A percentile compares a stretch with the other conserved stretches of the same genome.
These are phyloP conservation scores for Botrytis sinoallii DNA, from an alignment of 2,329 filamentous ascomycete species.

Conservation along the genomic window DNA sequence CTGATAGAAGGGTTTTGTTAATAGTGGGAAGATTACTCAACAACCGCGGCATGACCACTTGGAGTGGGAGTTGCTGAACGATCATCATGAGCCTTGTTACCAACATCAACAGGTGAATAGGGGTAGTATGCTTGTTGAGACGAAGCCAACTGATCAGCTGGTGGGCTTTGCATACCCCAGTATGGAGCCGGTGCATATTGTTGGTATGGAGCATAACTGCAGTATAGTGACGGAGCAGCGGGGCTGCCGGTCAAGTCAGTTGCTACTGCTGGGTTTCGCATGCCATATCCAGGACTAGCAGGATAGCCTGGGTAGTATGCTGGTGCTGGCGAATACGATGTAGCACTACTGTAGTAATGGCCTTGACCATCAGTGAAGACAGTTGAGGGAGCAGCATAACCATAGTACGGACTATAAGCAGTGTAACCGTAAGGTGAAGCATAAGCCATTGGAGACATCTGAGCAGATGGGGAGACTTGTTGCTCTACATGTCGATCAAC, in stretches of 20 bases:
- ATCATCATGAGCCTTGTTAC: conserved; percentile 24
- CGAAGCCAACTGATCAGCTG: conserved; percentile 18
- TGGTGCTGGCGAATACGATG: conserved; percentile 21
- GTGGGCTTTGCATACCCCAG: conserved; percentile 21
- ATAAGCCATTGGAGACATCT: conserved; percentile 24
- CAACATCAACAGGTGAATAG: conserved; percentile 20
- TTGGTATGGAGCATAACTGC: conserved; percentile 24
- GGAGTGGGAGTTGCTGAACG: conserved; percentile 32
- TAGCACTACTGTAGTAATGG: conserved; percentile 25
- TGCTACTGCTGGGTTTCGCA: conserved; percentile 15
- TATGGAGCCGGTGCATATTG: conserved; percentile 23
- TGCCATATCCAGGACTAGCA: conserved; percentile 20
- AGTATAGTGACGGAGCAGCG: conserved; percentile 21
- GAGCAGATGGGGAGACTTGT: conserved; percentile 21
- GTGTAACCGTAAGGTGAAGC: conserved; percentile 23
- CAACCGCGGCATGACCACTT: conserved; percentile 23
- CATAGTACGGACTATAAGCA: conserved; percentile 22
- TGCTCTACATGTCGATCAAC: conserved; percentile 21
- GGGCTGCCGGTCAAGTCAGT: conserved; percentile 23
- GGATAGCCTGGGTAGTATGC: conserved; percentile 27
- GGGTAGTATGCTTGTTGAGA: conserved; percentile 15
- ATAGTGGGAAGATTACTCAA: conserved; percentile 23
- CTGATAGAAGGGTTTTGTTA: conserved; percentile 18
- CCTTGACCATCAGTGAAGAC: conserved; percentile 26
- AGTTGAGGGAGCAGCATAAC: conserved; percentile 15